A percentile compares a stretch with the other conserved stretches of the same genome.
phyloP scores from a whole-genome alignment of 371 early-diverging fungal species.

The Mortierella sp. region DNA sequence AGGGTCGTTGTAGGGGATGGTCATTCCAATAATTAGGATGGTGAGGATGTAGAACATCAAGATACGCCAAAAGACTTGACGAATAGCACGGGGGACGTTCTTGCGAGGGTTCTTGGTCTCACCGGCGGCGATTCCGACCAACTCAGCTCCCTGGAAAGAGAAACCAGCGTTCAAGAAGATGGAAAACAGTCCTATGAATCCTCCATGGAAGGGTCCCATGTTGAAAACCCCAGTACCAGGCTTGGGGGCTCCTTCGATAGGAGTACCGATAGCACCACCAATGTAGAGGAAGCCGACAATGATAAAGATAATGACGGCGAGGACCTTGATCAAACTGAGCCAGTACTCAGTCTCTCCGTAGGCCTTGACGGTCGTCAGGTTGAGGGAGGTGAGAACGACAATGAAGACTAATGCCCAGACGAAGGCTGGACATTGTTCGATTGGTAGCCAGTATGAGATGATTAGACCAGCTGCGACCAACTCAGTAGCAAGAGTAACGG shows the following conservation, averaged over 20 bases:
- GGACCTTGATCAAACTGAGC: conserved; percentile 71
- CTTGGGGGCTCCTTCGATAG: conserved; percentile 58
- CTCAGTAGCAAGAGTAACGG: conserved; percentile 87
- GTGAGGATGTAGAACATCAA: conserved; percentile 82
- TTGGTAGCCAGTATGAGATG: conserved; percentile 83
- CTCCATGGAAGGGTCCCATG: conserved; percentile 86
- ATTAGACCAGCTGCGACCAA: conserved; percentile 76
- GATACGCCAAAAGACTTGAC: conserved; percentile 83
- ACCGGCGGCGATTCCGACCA: conserved; percentile 84
- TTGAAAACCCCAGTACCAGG: conserved; percentile 52
- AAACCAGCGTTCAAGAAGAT: conserved; percentile 88
- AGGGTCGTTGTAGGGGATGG: conserved; percentile 75
- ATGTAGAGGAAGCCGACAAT: conserved; percentile 84
- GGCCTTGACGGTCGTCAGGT: conserved; percentile 59
- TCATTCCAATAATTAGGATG: conserved; percentile 81
- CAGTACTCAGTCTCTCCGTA: conserved; percentile 76
- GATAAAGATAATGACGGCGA: conserved; percentile 77
- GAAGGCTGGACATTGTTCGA: conserved; percentile 58
- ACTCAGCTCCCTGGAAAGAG: conserved; percentile 90
- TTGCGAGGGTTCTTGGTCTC: conserved; percentile 82
- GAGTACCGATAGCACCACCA: conserved; percentile 72
- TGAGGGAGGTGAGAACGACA: conserved; percentile 51
- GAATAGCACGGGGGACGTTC: conserved; percentile 83
- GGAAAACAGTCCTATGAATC: conserved; percentile 75
- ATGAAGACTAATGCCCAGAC: conserved; percentile 58